Evolutionary conservation across 768 basidiomycete species (phyloP), one percentile per base, ranked within the genome.

Genomic region (Mycena polygramma): DNA sequence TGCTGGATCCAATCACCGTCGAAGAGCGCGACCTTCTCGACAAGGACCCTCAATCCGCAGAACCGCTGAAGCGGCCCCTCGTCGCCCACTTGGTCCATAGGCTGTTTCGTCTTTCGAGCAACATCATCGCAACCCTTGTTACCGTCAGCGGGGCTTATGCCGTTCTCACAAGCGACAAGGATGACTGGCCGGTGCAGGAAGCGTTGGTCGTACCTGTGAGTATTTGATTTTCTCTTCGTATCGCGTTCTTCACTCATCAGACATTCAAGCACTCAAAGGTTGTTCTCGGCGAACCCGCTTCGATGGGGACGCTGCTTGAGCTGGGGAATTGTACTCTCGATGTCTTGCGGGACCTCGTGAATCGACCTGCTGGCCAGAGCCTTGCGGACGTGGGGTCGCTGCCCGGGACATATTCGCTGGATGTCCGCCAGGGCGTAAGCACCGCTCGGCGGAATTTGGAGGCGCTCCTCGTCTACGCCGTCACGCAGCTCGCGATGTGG

Each of bases 301-400:
- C 95, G 0, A 81, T 96, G 62, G 95, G 96, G 20, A 96, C 96
- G 0, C 80, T 97, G 9, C 86, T 96, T n/a, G 95, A 97, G 80
- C 81, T 96, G 6, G 93, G 90, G 2, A 94, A 92, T 65, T 90
- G 89, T 68, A 90, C 92, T 0, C 83, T 94, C 43, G 95, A 96
- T 71, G 85, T 93, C 20, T 83, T 96, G 48, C 86, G 89, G 10
- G 87, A 90, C 63, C 88, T 95, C 39, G 86, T 89, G 48, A 86
- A 87, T 66, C 85, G 88, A 26, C 91, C 92, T 1, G 83, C 88
- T 0, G 85, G 87, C 11, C 89, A 92, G 75, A 84, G 85, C 36
- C 80, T 91, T 26, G 82, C 85, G 0, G 77, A 82, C 1, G 75
- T 79, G n/a, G 71, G 76, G 0, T 71, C 78, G 13, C 73, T 81